A percentile compares a stretch with the other conserved stretches of the same genome.
These are phyloP conservation scores for Gossypium australe DNA, from an alignment of 345 rosid species.

Conservation along the genomic window DNA sequence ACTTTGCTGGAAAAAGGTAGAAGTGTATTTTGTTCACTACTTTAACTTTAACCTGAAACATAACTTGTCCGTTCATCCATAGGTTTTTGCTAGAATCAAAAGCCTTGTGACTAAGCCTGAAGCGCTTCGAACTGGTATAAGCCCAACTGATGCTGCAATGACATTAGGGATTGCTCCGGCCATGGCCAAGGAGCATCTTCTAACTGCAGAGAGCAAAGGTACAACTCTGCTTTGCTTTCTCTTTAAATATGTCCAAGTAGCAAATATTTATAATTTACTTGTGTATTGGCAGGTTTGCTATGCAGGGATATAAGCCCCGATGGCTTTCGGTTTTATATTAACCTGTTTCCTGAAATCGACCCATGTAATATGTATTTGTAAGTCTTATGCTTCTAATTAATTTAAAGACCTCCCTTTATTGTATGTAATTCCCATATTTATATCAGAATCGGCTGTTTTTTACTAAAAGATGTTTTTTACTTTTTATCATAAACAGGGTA, in stretches of 20 bases:
- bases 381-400: slow-evolving; percentile 26
- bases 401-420: neutral
- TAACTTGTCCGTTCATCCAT: slow-evolving; percentile 7
- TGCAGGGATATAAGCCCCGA: slow-evolving; percentile 89
- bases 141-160: slow-evolving; percentile 92
- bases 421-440: neutral
- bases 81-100: slow-evolving; percentile 78
- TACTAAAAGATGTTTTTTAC: neutral
- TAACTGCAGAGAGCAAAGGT: slow-evolving; percentile 90
- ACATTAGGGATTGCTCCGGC: slow-evolving; percentile 92
- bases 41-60: neutral
- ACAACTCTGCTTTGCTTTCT: slow-evolving; percentile 8
- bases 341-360: slow-evolving; percentile 68
- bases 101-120: slow-evolving; percentile 59
- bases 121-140: slow-evolving; percentile 61
- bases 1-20: neutral
- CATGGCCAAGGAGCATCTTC: slow-evolving; percentile 96
- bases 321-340: slow-evolving; percentile 77
- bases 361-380: slow-evolving; percentile 51
- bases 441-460: neutral
- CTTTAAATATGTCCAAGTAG: neutral
- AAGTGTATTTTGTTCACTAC: neutral
- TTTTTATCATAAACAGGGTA: neutral
- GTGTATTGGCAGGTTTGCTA: slow-evolving; percentile 58
- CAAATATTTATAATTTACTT: slow-evolving; percentile 10